Evolutionary conservation across 257 asterid species (phyloP).

Genomic region (Ballota nigra): DNA sequence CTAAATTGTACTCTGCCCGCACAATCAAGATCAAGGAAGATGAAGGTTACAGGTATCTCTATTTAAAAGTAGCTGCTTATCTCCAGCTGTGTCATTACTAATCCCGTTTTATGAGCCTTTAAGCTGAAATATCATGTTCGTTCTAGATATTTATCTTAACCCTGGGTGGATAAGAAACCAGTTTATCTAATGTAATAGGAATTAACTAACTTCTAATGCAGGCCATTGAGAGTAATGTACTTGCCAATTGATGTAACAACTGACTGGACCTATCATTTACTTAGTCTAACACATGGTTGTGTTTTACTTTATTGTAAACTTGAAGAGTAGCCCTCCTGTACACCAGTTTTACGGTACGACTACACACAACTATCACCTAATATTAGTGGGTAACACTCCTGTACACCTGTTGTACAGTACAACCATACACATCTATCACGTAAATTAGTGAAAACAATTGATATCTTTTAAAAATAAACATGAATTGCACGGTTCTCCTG

Average conservation of each 20-base stretch:
- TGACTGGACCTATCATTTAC: background rate
- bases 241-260: background rate
- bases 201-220: background rate
- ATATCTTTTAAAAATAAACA: no score
- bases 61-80: background rate
- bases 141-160: background rate
- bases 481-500: no score
- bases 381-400: no score
- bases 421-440: no score
- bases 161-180: background rate
- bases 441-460: no score
- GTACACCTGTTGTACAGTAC: no score
- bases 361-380: no score
- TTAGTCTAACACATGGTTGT: background rate
- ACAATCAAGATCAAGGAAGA: constrained; percentile 82
- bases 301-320: background rate
- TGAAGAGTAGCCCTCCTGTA: background rate
- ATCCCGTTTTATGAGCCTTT: background rate
- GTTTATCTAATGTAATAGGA: background rate
- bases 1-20: constrained; percentile 75
- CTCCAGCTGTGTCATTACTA: background rate
- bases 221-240: background rate
- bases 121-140: background rate
- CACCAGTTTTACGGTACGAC: no score
- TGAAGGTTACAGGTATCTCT: constrained; percentile 69